Base-by-base conservation (phyloP, 1,139 yeast species). In the Taiozyma sp. region DNA sequence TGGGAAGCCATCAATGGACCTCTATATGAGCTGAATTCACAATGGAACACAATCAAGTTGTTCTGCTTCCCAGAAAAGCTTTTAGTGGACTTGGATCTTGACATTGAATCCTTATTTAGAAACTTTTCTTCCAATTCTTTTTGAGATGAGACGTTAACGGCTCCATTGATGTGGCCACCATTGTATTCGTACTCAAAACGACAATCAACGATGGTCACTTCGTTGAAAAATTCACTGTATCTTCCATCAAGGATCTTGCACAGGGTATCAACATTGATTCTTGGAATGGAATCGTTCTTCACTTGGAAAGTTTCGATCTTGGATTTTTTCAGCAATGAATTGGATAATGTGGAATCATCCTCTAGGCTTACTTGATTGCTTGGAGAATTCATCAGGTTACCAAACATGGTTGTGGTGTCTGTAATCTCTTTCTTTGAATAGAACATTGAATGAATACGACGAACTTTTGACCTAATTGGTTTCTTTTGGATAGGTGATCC, bases 1-100 rank as follows among this genome's bases (percentile, higher is more conserved):
- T 90, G 92, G 52, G 84, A 75, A 0, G 98, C 98, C 87, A 93
- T 83, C 48, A 87, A 75, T 4, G 99, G 99, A 12, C 98, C 97
- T 54, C 99, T 78, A 66, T 87, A 90, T 2, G 96, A 82, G 48
- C 96, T 86, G 66, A 90, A 92, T 68, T 93, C 99, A 70, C 99
- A 93, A 69, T 93, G 98, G 71, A 93, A 92, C 14, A 95, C 76
- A 22, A 92, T 69, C 51, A 93, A 70, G 23, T 70, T 68, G 47
- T 76, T 71, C 50, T 68, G 65, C 48, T 64, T 56, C 46, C 53
- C 50, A 56, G 64, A 8, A 58, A 48, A 38, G 51, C 48, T 14
- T 48, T 28, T 32, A 22, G 42, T 39, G 44, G 41, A 58, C 51
- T 39, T 58, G 55, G 32, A 52, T 24, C 46, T 29, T 28, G 49